A percentile compares a stretch with the other conserved stretches of the same genome.
Evolutionary conservation across 352 stramenopile species (phyloP).

Genomic region (Phytophthora lateralis): DNA sequence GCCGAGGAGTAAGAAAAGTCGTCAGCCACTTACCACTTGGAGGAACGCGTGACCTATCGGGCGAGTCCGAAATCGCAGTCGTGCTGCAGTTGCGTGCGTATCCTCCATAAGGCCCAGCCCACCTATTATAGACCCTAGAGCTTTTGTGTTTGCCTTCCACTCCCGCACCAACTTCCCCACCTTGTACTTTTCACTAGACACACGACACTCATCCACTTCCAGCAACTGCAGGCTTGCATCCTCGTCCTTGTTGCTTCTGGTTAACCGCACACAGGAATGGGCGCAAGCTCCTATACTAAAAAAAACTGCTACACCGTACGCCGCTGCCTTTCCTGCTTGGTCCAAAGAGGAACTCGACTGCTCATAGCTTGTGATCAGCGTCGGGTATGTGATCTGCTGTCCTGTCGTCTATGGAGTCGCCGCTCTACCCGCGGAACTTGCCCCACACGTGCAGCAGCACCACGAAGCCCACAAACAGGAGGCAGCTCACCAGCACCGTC

Average conservation of each 20-base stretch:
- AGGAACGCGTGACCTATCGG: not conserved
- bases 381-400: conserved; percentile 30
- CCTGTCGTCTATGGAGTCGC: conserved; percentile 36
- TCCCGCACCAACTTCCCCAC: not conserved
- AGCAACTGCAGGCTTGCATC: conserved; percentile 25
- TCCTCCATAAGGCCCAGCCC: conserved; percentile 14
- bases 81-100: not conserved
- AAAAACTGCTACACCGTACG: conserved; percentile 29
- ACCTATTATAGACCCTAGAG: conserved; percentile 53
- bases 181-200: not conserved
- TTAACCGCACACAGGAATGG: conserved; percentile 12
- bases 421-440: conserved; percentile 92
- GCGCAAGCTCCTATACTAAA: conserved; percentile 44
- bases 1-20: conserved; percentile 33
- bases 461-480: conserved; percentile 96
- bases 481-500: conserved; percentile 94
- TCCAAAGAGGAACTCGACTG: not conserved
- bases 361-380: not conserved
- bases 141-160: conserved; percentile 28
- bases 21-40: conserved; percentile 25
- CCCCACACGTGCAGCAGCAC: conserved; percentile 97
- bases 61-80: not conserved
- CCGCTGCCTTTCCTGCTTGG: not conserved
- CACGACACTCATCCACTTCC: conserved; percentile 2
- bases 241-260: conserved; percentile 25